Evolutionary conservation across 2,329 filamentous ascomycete genomes (phyloP).

Genomic region (Metarhizium album): DNA sequence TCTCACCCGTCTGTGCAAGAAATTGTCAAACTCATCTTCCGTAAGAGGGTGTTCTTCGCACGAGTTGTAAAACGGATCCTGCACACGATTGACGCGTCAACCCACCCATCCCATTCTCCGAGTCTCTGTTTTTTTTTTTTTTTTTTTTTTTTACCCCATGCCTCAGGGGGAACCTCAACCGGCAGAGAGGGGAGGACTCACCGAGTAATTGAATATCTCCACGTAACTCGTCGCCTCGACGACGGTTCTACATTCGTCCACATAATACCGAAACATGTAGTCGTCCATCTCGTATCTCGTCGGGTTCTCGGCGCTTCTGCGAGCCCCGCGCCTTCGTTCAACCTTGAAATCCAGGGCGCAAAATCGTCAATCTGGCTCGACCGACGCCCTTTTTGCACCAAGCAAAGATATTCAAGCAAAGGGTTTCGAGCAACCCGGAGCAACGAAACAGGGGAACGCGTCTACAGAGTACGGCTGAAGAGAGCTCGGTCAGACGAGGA

Average conservation of each 20-base stretch:
- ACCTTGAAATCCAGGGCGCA: background rate
- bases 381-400: background rate
- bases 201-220: conserved; percentile 50
- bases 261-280: conserved; percentile 42
- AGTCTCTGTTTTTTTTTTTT: too few species aligned
- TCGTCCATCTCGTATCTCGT: conserved; percentile 40
- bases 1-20: conserved; percentile 38
- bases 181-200: conserved; percentile 16
- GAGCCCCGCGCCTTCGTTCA: background rate
- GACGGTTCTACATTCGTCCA: conserved; percentile 37
- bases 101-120: too few species aligned
- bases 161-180: too few species aligned
- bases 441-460: background rate
- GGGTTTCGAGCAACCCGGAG: too few species aligned
- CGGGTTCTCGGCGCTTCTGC: background rate
- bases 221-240: conserved; percentile 43
- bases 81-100: background rate
- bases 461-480: background rate
- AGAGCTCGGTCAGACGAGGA: background rate
- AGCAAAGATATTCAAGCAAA: too few species aligned
- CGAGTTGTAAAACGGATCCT: conserved; percentile 40
- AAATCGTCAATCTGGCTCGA: background rate
- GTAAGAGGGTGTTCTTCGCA: conserved; percentile 41
- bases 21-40: conserved; percentile 47
- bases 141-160: too few species aligned